phyloP scores from a whole-genome alignment of 805 yeast species.

The Candida fluviatilis region DNA sequence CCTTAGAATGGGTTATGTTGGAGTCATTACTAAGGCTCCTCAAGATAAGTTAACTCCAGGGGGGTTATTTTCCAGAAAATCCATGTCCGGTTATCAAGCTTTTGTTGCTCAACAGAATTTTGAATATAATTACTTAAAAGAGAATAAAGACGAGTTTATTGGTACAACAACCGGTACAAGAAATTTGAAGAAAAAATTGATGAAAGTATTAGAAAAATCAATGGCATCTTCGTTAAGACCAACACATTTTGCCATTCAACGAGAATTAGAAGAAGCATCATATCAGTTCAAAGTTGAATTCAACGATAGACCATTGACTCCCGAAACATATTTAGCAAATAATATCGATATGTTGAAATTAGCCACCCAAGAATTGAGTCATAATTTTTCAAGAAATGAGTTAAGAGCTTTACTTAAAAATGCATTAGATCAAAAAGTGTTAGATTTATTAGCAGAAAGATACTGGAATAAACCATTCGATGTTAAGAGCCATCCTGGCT shows the following conservation, averaged over 20 bases:
- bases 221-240: slow-evolving; percentile 90
- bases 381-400: slow-evolving; percentile 77
- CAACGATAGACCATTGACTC: slow-evolving; percentile 90
- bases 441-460: slow-evolving; percentile 81
- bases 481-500: slow-evolving; percentile 9
- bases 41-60: slow-evolving; percentile 21
- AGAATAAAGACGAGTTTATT: slow-evolving; percentile 52
- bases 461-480: slow-evolving; percentile 79
- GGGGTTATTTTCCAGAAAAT: slow-evolving; percentile 45
- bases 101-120: slow-evolving; percentile 64
- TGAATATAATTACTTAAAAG: slow-evolving; percentile 54
- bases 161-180: slow-evolving; percentile 76
- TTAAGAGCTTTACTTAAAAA: slow-evolving; percentile 72
- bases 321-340: slow-evolving; percentile 90
- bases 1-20: slow-evolving; percentile 93
- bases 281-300: slow-evolving; percentile 94
- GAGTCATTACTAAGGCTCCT: slow-evolving; percentile 89
- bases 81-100: slow-evolving; percentile 52
- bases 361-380: slow-evolving; percentile 82
- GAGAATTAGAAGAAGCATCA: slow-evolving; percentile 88
- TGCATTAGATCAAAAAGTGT: slow-evolving; percentile 83
- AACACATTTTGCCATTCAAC: slow-evolving; percentile 78
- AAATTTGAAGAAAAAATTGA: slow-evolving; percentile 70
- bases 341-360: slow-evolving; percentile 83
- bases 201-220: slow-evolving; percentile 81